Evolutionary conservation across 345 rosid species (phyloP).

Genomic region (Schrenkiella parvula): DNA sequence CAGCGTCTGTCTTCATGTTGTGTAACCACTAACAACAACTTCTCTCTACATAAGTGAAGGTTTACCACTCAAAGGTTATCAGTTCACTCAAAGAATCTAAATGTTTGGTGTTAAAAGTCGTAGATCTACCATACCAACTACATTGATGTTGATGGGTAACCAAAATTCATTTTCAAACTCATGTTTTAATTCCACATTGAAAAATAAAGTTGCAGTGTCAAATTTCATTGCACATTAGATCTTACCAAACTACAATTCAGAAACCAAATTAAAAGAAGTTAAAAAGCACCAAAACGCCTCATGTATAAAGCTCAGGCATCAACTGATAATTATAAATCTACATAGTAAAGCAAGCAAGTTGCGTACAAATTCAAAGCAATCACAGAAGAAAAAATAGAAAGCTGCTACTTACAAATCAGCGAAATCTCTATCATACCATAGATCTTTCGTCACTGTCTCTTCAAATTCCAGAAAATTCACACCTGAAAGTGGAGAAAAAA

Average conservation of each 20-base stretch:
- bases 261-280: background rate
- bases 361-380: background rate
- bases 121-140: conserved; percentile 21
- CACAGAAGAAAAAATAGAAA: background rate
- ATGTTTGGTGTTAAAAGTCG: background rate
- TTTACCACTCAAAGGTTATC: background rate
- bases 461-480: background rate
- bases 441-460: conserved; percentile 1
- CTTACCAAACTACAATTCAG: background rate
- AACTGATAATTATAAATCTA: background rate
- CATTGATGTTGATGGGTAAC: conserved; percentile 19
- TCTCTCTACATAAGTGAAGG: background rate
- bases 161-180: conserved; percentile 6
- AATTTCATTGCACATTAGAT: background rate
- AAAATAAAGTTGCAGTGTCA: background rate
- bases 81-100: background rate
- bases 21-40: background rate
- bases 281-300: background rate
- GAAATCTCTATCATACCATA: background rate
- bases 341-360: conserved; percentile 8
- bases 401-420: conserved; percentile 25
- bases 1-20: background rate
- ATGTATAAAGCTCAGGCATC: background rate
- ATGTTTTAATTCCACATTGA: conserved; percentile 4
- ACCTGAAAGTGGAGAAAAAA: conserved; percentile 8